Evolutionary conservation across 2,329 filamentous ascomycete genomes (phyloP).

Genomic region (Colletotrichum gloeosporioides): DNA sequence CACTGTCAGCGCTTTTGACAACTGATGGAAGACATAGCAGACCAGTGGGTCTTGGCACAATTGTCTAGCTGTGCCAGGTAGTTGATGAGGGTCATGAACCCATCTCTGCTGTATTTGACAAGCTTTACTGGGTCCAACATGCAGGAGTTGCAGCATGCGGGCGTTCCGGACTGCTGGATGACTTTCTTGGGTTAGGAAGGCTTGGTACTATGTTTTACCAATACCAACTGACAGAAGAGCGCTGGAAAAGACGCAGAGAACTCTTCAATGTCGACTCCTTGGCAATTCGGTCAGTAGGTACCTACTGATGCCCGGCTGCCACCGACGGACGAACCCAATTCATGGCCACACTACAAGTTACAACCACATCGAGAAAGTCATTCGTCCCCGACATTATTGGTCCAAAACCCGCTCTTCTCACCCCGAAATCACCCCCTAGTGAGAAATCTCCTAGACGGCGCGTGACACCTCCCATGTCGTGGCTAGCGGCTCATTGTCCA

Average conservation of each 20-base stretch:
- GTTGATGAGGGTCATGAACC: background rate
- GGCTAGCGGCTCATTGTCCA: background rate
- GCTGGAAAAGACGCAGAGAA: background rate
- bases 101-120: background rate
- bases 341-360: background rate
- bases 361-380: background rate
- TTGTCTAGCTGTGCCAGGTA: background rate
- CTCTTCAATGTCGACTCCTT: background rate
- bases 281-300: background rate
- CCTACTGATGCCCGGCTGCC: background rate
- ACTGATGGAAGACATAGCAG: background rate
- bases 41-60: background rate
- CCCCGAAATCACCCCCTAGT: background rate
- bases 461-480: slow-evolving; percentile 9
- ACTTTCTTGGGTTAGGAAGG: background rate
- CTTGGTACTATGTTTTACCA: background rate
- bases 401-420: background rate
- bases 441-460: background rate
- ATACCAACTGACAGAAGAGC: background rate
- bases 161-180: background rate
- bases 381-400: background rate
- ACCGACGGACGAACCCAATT: background rate
- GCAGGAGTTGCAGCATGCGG: background rate
- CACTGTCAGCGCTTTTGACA: slow-evolving; percentile 6
- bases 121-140: background rate